phyloP scores from a whole-genome alignment of 805 yeast species.

The Suhomyces sp. region DNA sequence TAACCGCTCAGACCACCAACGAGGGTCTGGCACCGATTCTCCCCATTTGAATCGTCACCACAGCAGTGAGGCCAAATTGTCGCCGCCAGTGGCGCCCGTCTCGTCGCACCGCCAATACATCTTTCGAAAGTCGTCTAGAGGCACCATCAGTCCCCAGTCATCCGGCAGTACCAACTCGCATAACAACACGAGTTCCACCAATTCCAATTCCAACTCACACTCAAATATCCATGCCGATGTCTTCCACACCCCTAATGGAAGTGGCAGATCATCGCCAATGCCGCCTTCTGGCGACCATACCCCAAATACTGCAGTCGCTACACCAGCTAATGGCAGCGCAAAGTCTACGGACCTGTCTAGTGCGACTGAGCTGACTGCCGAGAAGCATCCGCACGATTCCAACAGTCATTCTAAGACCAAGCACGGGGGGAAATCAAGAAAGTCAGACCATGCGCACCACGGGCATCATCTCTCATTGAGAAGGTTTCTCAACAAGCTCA shows the following conservation, averaged over 20 bases:
- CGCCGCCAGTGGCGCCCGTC: neutral
- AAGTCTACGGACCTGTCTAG: neutral
- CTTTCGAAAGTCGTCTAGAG: conserved; percentile 19
- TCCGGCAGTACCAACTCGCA: conserved; percentile 16
- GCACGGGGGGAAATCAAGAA: neutral
- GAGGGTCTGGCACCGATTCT: neutral
- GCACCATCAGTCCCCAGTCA: conserved; percentile 24
- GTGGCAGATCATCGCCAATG: neutral
- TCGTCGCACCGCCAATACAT: conserved; percentile 24
- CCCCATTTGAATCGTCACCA: neutral
- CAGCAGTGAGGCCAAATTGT: neutral
- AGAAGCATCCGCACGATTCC: neutral
- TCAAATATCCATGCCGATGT: neutral
- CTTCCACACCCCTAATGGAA: neutral
- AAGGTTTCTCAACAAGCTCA: conserved; percentile 52
- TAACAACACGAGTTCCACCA: neutral
- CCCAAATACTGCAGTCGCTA: neutral
- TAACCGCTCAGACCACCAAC: neutral
- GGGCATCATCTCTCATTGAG: conserved; percentile 36
- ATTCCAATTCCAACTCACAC: neutral
- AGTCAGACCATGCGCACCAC: neutral
- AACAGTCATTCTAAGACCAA: neutral
- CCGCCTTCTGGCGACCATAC: neutral
- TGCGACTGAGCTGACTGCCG: neutral
- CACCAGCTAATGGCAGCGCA: neutral